A percentile compares a stretch with the other conserved stretches of the same genome.
These are phyloP conservation scores for Populus hybrid DNA, from an alignment of 441 rosid species.

Conservation along the genomic window DNA sequence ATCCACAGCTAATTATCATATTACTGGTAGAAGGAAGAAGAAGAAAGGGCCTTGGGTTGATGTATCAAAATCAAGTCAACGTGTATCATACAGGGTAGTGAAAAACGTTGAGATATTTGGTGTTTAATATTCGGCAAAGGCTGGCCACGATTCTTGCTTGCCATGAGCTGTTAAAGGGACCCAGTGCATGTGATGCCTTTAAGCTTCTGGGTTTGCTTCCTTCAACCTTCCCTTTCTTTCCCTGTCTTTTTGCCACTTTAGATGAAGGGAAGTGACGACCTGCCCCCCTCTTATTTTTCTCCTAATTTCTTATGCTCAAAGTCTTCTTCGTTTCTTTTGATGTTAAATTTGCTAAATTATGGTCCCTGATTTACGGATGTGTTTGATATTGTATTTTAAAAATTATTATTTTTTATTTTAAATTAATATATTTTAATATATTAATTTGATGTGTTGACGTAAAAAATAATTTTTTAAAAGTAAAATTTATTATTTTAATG, in stretches of 20 bases:
- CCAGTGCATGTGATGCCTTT: constrained; percentile 30
- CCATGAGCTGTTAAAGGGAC: constrained; percentile 25
- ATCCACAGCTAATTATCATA: not conserved
- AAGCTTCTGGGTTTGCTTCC: constrained; percentile 1
- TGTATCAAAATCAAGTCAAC: not conserved
- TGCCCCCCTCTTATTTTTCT: not conserved
- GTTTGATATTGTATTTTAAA: no score
- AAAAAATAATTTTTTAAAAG: no score
- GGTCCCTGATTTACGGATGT: not conserved
- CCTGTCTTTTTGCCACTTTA: not conserved
- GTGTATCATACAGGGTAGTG: not conserved
- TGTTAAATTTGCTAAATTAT: not conserved
- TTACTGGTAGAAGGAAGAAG: not conserved
- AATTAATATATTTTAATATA: no score
- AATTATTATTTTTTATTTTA: no score
- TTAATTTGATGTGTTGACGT: no score
- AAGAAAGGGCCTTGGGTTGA: not conserved
- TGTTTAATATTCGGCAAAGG: not conserved
- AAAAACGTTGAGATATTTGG: constrained; percentile 10
- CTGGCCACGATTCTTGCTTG: constrained; percentile 6
- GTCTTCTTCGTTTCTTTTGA: not conserved
- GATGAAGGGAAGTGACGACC: not conserved
- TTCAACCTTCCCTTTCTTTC: not conserved
- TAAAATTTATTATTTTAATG: no score
- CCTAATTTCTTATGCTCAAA: not conserved